Evolutionary conservation across 495 filamentous ascomycete genomes (phyloP).

Genomic region (Aspergillus hancockii): DNA sequence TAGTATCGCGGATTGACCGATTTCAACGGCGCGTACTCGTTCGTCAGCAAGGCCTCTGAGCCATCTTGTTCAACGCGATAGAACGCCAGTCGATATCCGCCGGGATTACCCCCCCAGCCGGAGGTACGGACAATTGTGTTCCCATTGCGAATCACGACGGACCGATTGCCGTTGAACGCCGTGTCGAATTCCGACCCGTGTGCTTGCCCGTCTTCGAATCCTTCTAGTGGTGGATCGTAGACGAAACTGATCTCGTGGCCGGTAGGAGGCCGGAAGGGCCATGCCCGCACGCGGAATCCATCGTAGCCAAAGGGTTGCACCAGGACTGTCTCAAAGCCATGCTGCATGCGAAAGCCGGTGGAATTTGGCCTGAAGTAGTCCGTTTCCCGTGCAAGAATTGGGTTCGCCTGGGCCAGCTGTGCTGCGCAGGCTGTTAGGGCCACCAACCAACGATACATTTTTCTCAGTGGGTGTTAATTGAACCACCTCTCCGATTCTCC

Average conservation of each 20-base stretch:
- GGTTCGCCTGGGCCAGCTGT: not conserved
- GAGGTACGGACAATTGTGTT: constrained; percentile 31
- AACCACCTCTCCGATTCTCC: not conserved
- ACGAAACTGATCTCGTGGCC: constrained; percentile 30
- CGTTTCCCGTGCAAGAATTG: not conserved
- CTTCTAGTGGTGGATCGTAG: constrained; percentile 33
- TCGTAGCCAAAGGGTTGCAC: constrained; percentile 36
- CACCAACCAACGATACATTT: not conserved
- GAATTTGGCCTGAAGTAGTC: constrained; percentile 22
- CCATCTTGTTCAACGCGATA: constrained; percentile 27
- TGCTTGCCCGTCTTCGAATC: constrained; percentile 26
- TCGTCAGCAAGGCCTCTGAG: constrained; percentile 29
- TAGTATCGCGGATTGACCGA: constrained; percentile 32
- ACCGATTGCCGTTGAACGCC: constrained; percentile 20
- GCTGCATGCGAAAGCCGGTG: constrained; percentile 30
- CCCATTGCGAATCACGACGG: constrained; percentile 26
- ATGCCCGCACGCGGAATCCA: constrained; percentile 32
- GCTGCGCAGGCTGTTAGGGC: not conserved
- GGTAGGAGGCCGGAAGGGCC: constrained; percentile 29
- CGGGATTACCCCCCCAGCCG: constrained; percentile 27
- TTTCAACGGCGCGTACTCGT: constrained; percentile 35
- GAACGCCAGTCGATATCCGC: constrained; percentile 30
- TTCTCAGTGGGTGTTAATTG: not conserved
- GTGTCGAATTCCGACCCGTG: constrained; percentile 27
- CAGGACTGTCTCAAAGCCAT: constrained; percentile 32